phyloP scores from a whole-genome alignment of 2,329 filamentous ascomycete genomes.

The Penicillium sp. region DNA sequence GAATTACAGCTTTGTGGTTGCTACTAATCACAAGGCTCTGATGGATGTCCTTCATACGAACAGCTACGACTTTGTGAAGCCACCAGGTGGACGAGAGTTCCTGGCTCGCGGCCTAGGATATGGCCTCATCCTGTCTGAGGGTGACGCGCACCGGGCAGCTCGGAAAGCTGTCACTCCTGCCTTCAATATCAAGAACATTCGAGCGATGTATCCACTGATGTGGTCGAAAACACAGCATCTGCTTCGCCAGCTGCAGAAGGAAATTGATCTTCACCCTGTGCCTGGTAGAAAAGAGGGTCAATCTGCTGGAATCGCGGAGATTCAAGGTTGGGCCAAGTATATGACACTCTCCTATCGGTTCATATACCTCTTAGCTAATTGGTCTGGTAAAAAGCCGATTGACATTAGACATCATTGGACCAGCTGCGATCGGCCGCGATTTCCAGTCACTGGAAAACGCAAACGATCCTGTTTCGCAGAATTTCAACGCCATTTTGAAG shows the following conservation, averaged over 20 bases:
- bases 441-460: slow-evolving; percentile 56
- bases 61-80: slow-evolving; percentile 58
- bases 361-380: not conserved
- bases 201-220: slow-evolving; percentile 37
- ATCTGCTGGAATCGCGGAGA: slow-evolving; percentile 32
- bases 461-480: slow-evolving; percentile 54
- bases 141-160: slow-evolving; percentile 53
- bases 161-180: slow-evolving; percentile 39
- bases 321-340: slow-evolving; percentile 37
- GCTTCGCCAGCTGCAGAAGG: slow-evolving; percentile 35
- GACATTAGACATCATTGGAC: slow-evolving; percentile 61
- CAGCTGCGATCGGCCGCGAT: slow-evolving; percentile 60
- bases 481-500: slow-evolving; percentile 55
- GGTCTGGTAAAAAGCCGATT: slow-evolving; percentile 42
- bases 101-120: slow-evolving; percentile 53
- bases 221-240: slow-evolving; percentile 39
- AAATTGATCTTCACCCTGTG: slow-evolving; percentile 31
- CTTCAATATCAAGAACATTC: slow-evolving; percentile 39
- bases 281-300: slow-evolving; percentile 20
- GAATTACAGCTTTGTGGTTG: slow-evolving; percentile 40
- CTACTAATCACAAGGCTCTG: slow-evolving; percentile 43
- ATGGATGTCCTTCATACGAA: slow-evolving; percentile 56
- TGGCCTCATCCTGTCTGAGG: slow-evolving; percentile 55
- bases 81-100: slow-evolving; percentile 48
- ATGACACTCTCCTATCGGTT: not conserved